Conservation (phyloP, 176 grass and related monocot genomes). For the Raddia distichophylla region DNA sequence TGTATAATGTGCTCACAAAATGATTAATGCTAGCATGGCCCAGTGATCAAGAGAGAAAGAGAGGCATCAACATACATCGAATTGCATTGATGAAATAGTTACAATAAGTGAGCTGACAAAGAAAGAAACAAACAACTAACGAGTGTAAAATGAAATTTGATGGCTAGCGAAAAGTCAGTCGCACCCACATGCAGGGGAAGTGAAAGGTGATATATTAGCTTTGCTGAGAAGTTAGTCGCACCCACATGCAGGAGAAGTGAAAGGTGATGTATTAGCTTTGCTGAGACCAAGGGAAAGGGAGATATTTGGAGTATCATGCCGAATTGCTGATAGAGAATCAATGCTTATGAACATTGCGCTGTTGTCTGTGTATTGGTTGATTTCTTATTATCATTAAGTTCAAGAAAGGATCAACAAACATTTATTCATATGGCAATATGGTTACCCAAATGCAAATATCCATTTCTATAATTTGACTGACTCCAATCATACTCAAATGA, state of each 20-base stretch:
- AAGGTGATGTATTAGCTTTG: neutral
- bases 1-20: neutral
- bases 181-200: too few species aligned
- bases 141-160: neutral
- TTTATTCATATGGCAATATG: neutral
- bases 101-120: neutral
- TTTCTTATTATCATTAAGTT: neutral
- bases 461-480: neutral
- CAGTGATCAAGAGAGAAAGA: neutral
- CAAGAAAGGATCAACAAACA: slow-evolving; percentile 6
- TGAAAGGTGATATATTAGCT: too few species aligned
- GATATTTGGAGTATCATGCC: neutral
- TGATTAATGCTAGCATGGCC: slow-evolving; percentile 6
- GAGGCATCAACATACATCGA: neutral
- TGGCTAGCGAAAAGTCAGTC: too few species aligned
- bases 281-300: neutral
- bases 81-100: neutral
- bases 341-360: slow-evolving; percentile 28
- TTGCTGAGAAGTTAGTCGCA: neutral
- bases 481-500: slow-evolving; percentile 31
- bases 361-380: slow-evolving; percentile 24
- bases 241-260: neutral
- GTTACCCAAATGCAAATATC: slow-evolving; percentile 19
- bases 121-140: neutral
- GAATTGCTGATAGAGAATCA: neutral